Base-by-base conservation (phyloP, 2,329 filamentous ascomycete species). In the Aspergillus pseudonomiae region DNA sequence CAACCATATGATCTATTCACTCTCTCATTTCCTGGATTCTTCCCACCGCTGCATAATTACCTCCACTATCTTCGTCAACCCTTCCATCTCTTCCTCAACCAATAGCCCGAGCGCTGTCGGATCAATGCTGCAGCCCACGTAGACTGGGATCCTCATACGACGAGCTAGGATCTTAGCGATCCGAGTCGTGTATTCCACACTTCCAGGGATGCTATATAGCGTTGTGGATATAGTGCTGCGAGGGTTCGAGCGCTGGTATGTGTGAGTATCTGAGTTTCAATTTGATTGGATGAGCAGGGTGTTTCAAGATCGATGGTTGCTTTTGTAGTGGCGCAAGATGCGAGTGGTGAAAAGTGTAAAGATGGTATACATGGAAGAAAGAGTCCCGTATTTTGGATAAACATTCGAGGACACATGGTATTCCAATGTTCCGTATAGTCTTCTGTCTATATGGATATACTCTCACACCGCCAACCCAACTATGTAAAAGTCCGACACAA, bases 41-140 rank as follows among this genome's bases (percentile, higher is more conserved):
- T 75, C 70, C 76, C 74, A 78, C 69, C 86, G 83, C 50, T 81
- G 80, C 74, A 89, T 80, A 16, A 94, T 85, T 54, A 91, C 86
- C 63, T 91, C 86, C 36, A 94, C 88, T 46, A 96, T 88, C 67
- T 85, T 86, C 72, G 86, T 88, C 71, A 97, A 89, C 0, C 91
- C 92, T 74, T 94, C 93, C 88, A 97, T 94, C 80, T 98, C 94
- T 82, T 98, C 95, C 74, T 97, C 94, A 7, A 94, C 88, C 0
- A 88, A 91, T 24, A 93, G 91, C 11, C 93, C 93, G 71, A 93
- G 86, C 2, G 84, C 88, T 16, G 86, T 86, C 67, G 97, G 88
- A 68, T 89, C 92, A 71, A 96, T 88, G 39, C 93, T 97, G 74
- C 92, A 96, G 26, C 92, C 92, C 21, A 98, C 92, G 76, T 97